Base-by-base conservation (phyloP, 2,329 filamentous ascomycete species). In the Neophaeococcomyces mojaviensis region DNA sequence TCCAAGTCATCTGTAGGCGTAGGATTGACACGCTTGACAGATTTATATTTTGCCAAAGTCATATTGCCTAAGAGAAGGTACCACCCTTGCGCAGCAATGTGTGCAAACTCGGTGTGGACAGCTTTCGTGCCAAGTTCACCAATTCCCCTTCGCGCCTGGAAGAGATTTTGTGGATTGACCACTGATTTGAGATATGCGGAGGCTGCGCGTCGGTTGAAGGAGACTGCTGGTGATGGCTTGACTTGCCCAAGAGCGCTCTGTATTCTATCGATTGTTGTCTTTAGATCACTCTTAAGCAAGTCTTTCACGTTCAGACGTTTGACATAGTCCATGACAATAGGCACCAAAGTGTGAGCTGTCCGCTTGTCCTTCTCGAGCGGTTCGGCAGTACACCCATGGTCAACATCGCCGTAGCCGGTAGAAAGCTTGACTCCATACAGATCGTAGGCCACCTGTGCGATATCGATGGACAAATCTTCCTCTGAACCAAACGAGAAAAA, bases 1-100 rank as follows among this genome's bases (percentile, higher is more conserved):
- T 89, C 84, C 40, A 95, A 71, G 58, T 94, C 88, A 55, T 90
- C 86, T 0, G 85, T 90, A 12, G 87, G 83, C 3, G 83, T 83
- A 1, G 85, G 84, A 2, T 79, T 86, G 56, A 88, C 77, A 16
- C 88, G 79, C 58, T 90, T 86, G 73, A 89, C 66, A 69, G 76
- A 71, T 71, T 86, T 61, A 77, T 94, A 97, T 58, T 88, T 94
- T 35, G 84, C 87, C 47, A 97, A 74, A 2, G 87, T 82, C 46
- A 94, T 86, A 73, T 92, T 85, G 16, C 90, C 90, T 51, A 94
- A 78, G 24, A 96, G 69, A 63, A 92, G 95, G 63, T 88, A 95
- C 90, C 90, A 97, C 37, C 88, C 86, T 55, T 87, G 84, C 19
- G 79, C 79, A 0, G 89, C 88, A 28, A 94, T 70, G 10, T 71